A percentile compares a stretch with the other conserved stretches of the same genome.
Evolutionary conservation across 2,329 filamentous ascomycete genomes (phyloP).

Genomic region (Knufia fluminis): DNA sequence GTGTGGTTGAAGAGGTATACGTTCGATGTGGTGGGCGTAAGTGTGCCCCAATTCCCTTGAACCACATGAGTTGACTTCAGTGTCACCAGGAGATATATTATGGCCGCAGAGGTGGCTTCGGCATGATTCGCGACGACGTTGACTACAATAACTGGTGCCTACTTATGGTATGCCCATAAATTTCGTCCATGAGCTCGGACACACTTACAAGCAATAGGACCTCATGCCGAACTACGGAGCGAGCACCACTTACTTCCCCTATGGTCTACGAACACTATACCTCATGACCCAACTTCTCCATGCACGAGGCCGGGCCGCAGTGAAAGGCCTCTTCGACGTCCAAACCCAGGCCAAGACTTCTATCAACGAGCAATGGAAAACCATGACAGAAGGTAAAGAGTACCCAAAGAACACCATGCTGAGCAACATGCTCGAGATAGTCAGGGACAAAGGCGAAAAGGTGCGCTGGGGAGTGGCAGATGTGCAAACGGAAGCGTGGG

Average conservation of each 20-base stretch:
- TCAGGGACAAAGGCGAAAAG: conserved; percentile 16
- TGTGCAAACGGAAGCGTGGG: conserved; percentile 16
- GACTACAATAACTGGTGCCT: conserved; percentile 20
- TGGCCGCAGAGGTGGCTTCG: conserved; percentile 16
- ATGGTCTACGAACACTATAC: background rate
- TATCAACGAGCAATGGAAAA: background rate
- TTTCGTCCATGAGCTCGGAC: background rate
- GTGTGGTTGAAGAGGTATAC: conserved; percentile 19
- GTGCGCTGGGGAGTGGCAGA: conserved; percentile 10
- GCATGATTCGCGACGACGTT: conserved; percentile 17
- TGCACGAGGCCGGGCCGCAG: background rate
- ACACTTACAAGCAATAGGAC: background rate
- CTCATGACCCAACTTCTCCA: background rate
- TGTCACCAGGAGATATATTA: conserved; percentile 14
- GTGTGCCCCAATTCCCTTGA: background rate
- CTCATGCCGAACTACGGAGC: background rate
- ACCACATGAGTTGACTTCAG: background rate
- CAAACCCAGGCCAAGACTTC: background rate
- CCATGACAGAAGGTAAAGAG: background rate
- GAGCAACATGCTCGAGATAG: conserved; percentile 17
- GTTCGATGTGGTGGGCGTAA: conserved; percentile 14
- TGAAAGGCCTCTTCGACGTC: background rate
- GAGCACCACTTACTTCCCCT: background rate
- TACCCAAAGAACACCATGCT: conserved; percentile 8
- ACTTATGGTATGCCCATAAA: conserved; percentile 11